A percentile compares a stretch with the other conserved stretches of the same genome.
phyloP scores from a whole-genome alignment of 805 yeast genomes.

The Ogataea wickerhamii region DNA sequence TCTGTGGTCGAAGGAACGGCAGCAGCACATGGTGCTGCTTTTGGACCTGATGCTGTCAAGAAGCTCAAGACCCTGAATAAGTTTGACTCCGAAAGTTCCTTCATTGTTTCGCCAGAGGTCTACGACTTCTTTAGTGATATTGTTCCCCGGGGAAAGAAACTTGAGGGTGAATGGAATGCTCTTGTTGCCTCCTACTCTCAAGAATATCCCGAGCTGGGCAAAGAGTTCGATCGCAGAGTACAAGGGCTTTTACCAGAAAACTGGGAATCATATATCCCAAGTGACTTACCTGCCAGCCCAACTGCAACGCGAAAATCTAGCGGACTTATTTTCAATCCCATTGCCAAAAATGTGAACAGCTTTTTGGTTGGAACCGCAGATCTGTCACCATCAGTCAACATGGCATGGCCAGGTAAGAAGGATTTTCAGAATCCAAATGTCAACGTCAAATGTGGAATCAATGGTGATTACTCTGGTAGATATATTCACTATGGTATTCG shows the following conservation, averaged over 20 bases:
- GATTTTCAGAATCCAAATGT: constrained; percentile 89
- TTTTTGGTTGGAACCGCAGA: constrained; percentile 97
- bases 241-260: constrained; percentile 71
- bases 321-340: constrained; percentile 67
- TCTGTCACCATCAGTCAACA: constrained; percentile 85
- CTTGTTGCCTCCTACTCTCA: constrained; percentile 54
- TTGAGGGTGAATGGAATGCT: constrained; percentile 70
- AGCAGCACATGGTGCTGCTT: constrained; percentile 94
- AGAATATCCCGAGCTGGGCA: constrained; percentile 73
- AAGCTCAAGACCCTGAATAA: constrained; percentile 81
- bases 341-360: constrained; percentile 57
- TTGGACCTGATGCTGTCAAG: constrained; percentile 85
- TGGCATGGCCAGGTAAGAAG: constrained; percentile 77
- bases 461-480: constrained; percentile 84
- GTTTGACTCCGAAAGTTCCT: constrained; percentile 77
- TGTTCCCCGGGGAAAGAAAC: constrained; percentile 56
- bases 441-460: constrained; percentile 38
- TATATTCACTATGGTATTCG: constrained; percentile 97
- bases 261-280: constrained; percentile 80
- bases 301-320: constrained; percentile 93
- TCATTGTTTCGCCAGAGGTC: constrained; percentile 80
- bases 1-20: constrained; percentile 81
- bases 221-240: constrained; percentile 75
- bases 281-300: constrained; percentile 75
- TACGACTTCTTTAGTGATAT: constrained; percentile 60